A percentile compares a stretch with the other conserved stretches of the same genome.
These are phyloP conservation scores for Penicillium salamii DNA, from an alignment of 495 filamentous ascomycete genomes.

Conservation along the genomic window DNA sequence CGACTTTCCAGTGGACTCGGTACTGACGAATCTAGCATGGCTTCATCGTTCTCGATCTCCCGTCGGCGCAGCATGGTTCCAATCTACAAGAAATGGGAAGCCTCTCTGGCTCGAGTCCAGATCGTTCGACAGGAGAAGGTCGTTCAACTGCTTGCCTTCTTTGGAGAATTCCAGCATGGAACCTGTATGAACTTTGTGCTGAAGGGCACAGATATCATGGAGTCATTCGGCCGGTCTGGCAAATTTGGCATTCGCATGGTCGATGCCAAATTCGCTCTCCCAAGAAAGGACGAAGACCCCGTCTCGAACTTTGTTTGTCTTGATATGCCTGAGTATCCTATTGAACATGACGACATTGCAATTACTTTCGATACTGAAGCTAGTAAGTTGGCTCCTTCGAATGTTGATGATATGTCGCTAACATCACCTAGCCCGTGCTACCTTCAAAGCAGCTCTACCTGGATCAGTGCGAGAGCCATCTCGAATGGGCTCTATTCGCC, in stretches of 20 bases:
- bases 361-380: conserved; percentile 75
- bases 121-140: conserved; percentile 70
- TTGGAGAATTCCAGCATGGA: conserved; percentile 74
- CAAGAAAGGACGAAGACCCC: conserved; percentile 56
- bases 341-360: conserved; percentile 85
- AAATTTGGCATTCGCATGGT: conserved; percentile 71
- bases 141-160: conserved; percentile 76
- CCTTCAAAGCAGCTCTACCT: conserved; percentile 44
- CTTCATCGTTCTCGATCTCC: conserved; percentile 72
- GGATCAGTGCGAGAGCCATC: conserved; percentile 47
- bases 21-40: conserved; percentile 41
- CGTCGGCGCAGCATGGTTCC: conserved; percentile 86
- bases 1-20: background rate
- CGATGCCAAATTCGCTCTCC: conserved; percentile 87
- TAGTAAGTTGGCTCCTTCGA: conserved; percentile 55
- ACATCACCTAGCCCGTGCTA: conserved; percentile 41
- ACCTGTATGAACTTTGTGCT: conserved; percentile 84
- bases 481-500: conserved; percentile 48
- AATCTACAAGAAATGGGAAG: conserved; percentile 88
- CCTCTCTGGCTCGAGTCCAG: conserved; percentile 69
- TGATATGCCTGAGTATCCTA: conserved; percentile 82
- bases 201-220: conserved; percentile 75
- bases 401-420: background rate
- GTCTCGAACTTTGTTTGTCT: conserved; percentile 71
- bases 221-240: conserved; percentile 62